A percentile compares a stretch with the other conserved stretches of the same genome.
Evolutionary conservation across 2,329 filamentous ascomycete genomes (phyloP).

Genomic region (Arthroderma sp.): DNA sequence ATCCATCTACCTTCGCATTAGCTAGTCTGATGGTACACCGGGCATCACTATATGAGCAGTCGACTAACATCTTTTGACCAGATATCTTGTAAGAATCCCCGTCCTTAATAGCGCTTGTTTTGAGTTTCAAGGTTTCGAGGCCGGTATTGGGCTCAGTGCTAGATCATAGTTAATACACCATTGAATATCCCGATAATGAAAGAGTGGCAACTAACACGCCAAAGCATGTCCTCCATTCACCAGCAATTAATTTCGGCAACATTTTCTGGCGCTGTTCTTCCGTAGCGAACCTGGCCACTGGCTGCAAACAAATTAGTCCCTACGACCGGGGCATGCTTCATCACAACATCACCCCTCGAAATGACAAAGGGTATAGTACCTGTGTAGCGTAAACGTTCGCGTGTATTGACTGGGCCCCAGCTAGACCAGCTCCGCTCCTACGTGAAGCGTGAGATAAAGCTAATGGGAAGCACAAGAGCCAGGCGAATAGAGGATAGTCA

Average conservation of each 20-base stretch:
- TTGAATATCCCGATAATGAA: not conserved
- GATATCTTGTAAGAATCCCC: constrained; percentile 52
- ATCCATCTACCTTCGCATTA: constrained; percentile 46
- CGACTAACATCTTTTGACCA: constrained; percentile 57
- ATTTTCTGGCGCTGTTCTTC: constrained; percentile 49
- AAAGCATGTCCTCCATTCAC: constrained; percentile 61
- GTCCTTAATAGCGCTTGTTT: constrained; percentile 49
- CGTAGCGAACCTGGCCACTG: constrained; percentile 59
- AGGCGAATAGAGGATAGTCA: not conserved
- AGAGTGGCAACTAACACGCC: constrained; percentile 40
- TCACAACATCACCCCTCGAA: not conserved
- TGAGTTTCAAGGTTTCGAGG: constrained; percentile 60
- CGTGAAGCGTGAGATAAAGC: not conserved
- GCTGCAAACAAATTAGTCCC: constrained; percentile 16
- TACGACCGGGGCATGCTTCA: not conserved
- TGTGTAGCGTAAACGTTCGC: constrained; percentile 50
- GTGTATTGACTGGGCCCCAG: constrained; percentile 47
- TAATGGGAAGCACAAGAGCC: not conserved
- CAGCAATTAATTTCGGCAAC: constrained; percentile 58
- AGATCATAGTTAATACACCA: not conserved
- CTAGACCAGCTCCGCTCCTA: constrained; percentile 61
- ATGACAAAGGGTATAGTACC: constrained; percentile 20
- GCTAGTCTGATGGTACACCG: constrained; percentile 5
- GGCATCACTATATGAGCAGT: not conserved
- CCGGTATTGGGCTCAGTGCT: constrained; percentile 68